phyloP scores from a whole-genome alignment of 2,329 filamentous ascomycete genomes.

The Chaetomium globosum region DNA sequence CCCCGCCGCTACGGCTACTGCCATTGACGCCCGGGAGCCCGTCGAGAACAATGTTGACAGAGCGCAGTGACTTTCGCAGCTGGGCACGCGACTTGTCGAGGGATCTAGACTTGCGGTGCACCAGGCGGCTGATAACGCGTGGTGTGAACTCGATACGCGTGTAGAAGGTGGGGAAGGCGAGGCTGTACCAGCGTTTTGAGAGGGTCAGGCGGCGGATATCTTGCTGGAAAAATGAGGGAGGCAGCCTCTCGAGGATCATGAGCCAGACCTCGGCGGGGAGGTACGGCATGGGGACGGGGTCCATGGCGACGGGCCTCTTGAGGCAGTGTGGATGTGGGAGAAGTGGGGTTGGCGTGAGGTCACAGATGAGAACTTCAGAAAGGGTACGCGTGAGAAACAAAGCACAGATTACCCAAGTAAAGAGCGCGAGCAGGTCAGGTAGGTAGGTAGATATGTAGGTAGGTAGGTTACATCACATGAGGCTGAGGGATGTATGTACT shows the following conservation, averaged over 20 bases:
- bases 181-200: slow-evolving; percentile 31
- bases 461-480: background rate
- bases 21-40: background rate
- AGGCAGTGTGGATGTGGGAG: background rate
- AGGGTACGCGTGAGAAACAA: background rate
- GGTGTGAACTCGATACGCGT: slow-evolving; percentile 32
- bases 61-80: slow-evolving; percentile 27
- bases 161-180: slow-evolving; percentile 29
- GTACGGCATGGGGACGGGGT: slow-evolving; percentile 10
- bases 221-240: slow-evolving; percentile 32
- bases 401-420: background rate
- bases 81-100: slow-evolving; percentile 20
- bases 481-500: background rate
- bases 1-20: background rate
- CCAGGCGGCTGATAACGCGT: slow-evolving; percentile 30
- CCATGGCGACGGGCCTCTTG: background rate
- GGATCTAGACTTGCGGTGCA: slow-evolving; percentile 25
- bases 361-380: background rate
- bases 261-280: slow-evolving; percentile 33
- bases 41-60: slow-evolving; percentile 30
- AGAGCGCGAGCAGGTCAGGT: background rate
- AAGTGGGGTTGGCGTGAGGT: background rate
- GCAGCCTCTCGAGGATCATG: slow-evolving; percentile 31
- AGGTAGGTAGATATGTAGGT: no score
- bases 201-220: slow-evolving; percentile 31